These are phyloP conservation scores for Xylaria intraflava DNA, from an alignment of 495 filamentous ascomycete species.

Conservation along the genomic window DNA sequence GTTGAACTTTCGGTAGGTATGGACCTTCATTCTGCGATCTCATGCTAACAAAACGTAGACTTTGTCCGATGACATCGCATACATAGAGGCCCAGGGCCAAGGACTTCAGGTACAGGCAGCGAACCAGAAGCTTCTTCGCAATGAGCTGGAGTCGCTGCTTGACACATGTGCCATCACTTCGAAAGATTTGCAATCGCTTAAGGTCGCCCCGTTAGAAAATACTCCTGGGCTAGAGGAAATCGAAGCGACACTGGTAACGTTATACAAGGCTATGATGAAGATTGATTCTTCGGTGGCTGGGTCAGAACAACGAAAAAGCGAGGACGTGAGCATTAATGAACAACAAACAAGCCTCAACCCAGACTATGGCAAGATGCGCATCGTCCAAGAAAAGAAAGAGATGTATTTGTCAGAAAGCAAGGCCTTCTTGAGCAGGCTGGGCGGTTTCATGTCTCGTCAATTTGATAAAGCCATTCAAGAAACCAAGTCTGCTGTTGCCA, in stretches of 20 bases:
- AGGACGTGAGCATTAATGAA: constrained; percentile 41
- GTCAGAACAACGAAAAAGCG: constrained; percentile 44
- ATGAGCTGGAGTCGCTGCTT: constrained; percentile 73
- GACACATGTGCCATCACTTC: constrained; percentile 81
- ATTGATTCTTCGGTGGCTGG: constrained; percentile 74
- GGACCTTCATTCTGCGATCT: neutral
- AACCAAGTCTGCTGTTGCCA: constrained; percentile 51
- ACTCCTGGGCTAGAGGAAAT: constrained; percentile 64
- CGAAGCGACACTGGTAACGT: constrained; percentile 65
- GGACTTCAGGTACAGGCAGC: constrained; percentile 94
- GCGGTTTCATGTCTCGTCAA: constrained; percentile 70
- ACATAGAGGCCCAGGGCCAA: constrained; percentile 94
- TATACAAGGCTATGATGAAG: constrained; percentile 91
- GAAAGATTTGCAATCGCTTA: constrained; percentile 64
- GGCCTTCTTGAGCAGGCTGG: constrained; percentile 67
- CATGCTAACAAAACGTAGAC: constrained; percentile 55
- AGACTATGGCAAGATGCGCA: constrained; percentile 85
- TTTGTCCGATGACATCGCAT: constrained; percentile 88
- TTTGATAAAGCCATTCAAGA: constrained; percentile 69
- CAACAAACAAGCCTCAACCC: constrained; percentile 56
- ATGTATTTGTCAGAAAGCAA: constrained; percentile 67
- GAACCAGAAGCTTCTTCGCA: constrained; percentile 90
- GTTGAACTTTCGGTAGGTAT: constrained; percentile 82
- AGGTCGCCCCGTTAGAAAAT: constrained; percentile 65
- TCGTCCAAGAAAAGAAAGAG: constrained; percentile 87